phyloP scores from a whole-genome alignment of 371 early-diverging fungal genomes.

The Funneliformis caledonium region DNA sequence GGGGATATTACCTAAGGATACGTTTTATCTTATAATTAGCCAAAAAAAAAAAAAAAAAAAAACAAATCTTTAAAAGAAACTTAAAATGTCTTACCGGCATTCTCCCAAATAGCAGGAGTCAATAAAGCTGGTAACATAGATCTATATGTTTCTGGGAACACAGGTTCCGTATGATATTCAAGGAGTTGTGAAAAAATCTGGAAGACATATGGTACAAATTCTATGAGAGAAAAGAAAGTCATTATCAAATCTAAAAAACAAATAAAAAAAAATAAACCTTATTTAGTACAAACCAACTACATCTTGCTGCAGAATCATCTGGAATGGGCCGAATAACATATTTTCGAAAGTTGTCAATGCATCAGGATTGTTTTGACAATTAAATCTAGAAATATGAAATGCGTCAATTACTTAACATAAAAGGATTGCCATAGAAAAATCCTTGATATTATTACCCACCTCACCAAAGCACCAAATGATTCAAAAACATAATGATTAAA shows the following conservation, averaged over 20 bases:
- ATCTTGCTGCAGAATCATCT: constrained; percentile 87
- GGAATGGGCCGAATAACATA: constrained; percentile 77
- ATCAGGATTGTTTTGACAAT: constrained; percentile 63
- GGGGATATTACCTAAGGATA: constrained; percentile 81
- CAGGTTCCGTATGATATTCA: constrained; percentile 69
- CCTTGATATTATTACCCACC: constrained; percentile 47
- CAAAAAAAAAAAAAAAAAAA: no score
- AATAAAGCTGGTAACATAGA: constrained; percentile 78
- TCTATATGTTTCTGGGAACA: constrained; percentile 74
- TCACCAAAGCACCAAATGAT: constrained; percentile 84
- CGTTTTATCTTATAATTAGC: constrained; percentile 5
- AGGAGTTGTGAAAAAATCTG: constrained; percentile 91
- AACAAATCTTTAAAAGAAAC: constrained; percentile 3
- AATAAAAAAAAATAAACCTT: not conserved
- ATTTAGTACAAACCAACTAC: constrained; percentile 53
- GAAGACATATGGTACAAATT: constrained; percentile 96
- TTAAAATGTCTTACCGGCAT: constrained; percentile 57
- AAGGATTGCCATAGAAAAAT: no score
- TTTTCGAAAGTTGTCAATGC: constrained; percentile 82
- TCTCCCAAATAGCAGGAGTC: constrained; percentile 87
- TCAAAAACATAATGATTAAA: constrained; percentile 98
- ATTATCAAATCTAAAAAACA: not conserved
- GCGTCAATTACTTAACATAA: not conserved
- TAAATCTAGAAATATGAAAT: constrained; percentile 47
- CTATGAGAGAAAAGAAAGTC: constrained; percentile 50